Evolutionary conservation across 2,329 filamentous ascomycete genomes (phyloP), one percentile per base, ranked within the genome.

Genomic region (Alternaria panax): DNA sequence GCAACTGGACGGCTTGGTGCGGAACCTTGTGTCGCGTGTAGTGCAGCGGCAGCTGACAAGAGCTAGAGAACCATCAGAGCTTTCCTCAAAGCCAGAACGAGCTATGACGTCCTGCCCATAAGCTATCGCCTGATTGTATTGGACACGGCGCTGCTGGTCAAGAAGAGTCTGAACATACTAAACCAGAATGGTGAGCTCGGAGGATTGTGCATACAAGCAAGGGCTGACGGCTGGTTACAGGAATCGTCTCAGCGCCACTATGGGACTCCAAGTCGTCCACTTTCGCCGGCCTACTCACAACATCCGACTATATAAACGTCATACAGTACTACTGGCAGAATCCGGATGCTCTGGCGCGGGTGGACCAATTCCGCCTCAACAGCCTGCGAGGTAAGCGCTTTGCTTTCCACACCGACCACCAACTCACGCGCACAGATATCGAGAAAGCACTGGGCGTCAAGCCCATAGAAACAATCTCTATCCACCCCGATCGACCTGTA

Each of bases 241-340:
- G 92, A 74, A 99, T 99, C 76, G 95, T 99, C 56, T 99, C 95
- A 28, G 95, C 95, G 52, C 95, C 95, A 51, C 83, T 99, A 66
- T 99, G 95, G 95, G 93, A 99, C 79, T 97, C 94, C 25, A 90
- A 91, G 66, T 92, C 90, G 4, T 96, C 93, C 25, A 92, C 91
- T 34, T 99, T 98, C 79, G 95, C 94, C 40, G 95, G 95, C 38
- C 87, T 99, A 48, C 85, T 99, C 66, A 99, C 95, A 27, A 95
- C 93, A 64, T 96, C 93, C 62, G 95, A 99, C 80, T 99, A 95
- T 78, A 96, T 99, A 81, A 99, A 99, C 75, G 90, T 99, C 57
- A 96, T 99, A 40, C 94, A 98, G 78, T 99, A 99, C 80, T 98
- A 99, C 83, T 97, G 93, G 84, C 93, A 98, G 79, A 96, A 95